Percentiles rank a stretch among this genome's conserved stretches.
Evolutionary conservation across 345 rosid species (phyloP).

Genomic region (Syzygium aqueum): DNA sequence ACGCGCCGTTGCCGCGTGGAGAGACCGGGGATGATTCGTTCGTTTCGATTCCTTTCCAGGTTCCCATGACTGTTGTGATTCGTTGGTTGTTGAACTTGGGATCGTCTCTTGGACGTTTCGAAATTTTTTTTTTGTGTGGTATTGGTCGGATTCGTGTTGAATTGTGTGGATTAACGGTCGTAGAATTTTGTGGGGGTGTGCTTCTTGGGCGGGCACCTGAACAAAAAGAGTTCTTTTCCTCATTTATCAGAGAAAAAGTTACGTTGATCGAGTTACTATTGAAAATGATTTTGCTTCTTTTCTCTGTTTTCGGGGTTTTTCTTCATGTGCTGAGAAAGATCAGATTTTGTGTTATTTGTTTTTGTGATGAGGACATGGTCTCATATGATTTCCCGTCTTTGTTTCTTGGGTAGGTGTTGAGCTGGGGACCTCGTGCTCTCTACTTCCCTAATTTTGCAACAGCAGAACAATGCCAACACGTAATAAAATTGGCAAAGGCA

Average conservation of each 20-base stretch:
- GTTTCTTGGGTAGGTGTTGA: constrained; percentile 37
- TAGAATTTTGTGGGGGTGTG: neutral
- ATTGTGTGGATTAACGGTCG: neutral
- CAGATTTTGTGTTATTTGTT: neutral
- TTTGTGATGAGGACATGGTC: neutral
- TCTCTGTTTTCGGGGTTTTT: neutral
- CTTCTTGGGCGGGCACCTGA: neutral
- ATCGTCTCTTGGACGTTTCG: neutral
- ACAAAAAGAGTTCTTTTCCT: neutral
- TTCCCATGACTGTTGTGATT: neutral
- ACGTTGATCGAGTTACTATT: neutral
- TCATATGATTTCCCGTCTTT: neutral
- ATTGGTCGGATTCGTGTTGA: neutral
- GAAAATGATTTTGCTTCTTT: neutral
- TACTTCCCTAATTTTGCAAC: constrained; percentile 54
- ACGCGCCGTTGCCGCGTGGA: constrained; percentile 21
- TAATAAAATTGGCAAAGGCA: constrained; percentile 37
- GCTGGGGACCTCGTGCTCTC: constrained; percentile 63
- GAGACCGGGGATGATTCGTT: constrained; percentile 40
- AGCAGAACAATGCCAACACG: constrained; percentile 42
- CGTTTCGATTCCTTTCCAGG: constrained; percentile 52
- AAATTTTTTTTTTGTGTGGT: neutral
- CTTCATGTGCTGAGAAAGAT: neutral
- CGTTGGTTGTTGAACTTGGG: neutral
- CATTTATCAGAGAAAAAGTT: neutral